Evolutionary conservation across 495 filamentous ascomycete genomes (phyloP), one percentile per base, ranked within the genome.

Genomic region (Lasiosphaeria miniovina): DNA sequence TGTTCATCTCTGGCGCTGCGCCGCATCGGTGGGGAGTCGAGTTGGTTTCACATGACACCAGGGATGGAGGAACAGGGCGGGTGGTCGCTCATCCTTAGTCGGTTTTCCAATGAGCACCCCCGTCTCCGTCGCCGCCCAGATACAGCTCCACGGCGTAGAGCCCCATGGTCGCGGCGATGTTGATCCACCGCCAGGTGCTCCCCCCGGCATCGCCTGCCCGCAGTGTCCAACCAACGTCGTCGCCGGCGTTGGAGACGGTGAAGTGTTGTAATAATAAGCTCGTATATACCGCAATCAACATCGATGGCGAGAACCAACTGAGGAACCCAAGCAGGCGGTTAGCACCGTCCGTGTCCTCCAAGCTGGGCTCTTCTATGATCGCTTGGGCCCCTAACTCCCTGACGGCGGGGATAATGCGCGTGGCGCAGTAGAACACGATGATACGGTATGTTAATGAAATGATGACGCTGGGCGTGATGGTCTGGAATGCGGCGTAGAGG

Each of bases 231-330:
- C 90, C 95, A n/a, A 63, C 62, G 61, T 93, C 90, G 31, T 85
- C 88, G 45, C 69, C 77, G 57, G 65, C 69, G 50, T 81, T 91
- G 8, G 85, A 84, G 4, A 84, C 84, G 12, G 89, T 88, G 65
- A 98, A 96, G 71, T 98, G 94, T 73, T 97, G 93, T 81, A 98
- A 88, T 35, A 98, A 71, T 12, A 98, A 79, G 71, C 91, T 96
- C n/a, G 94, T 98, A 69, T 98, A 98, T 32, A 97, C 92, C 3
- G 93, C 87, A 49, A 98, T 89, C 11, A 98, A 81, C 53, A 98
- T 95, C 36, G 86, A 90, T 0, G 94, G 94, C 36, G 90, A 90
- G 71, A 96, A 97, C 82, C 90, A 96, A 70, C 88, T 91, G 36
- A 97, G 79, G 49, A 96, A 80, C 5, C 86, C 90, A 17, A 96